Conservation (phyloP, 2,329 filamentous ascomycete genomes). For the Fusarium fujikuroi region DNA sequence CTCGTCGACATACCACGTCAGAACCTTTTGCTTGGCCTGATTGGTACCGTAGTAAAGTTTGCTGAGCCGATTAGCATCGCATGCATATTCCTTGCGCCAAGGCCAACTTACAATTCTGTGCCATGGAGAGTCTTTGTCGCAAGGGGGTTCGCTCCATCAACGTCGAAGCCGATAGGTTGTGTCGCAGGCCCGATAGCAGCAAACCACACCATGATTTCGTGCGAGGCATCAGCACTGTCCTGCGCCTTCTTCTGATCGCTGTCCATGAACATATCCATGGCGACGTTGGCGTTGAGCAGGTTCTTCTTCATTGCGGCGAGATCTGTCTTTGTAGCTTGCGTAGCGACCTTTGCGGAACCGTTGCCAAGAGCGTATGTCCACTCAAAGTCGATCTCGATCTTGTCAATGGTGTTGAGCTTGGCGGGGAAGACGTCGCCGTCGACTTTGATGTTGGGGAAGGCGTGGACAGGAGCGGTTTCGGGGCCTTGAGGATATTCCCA, state of each 20-base stretch:
- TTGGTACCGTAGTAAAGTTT: constrained; percentile 57
- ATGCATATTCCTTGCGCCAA: not conserved
- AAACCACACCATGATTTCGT: constrained; percentile 69
- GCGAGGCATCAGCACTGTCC: constrained; percentile 55
- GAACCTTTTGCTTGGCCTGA: constrained; percentile 54
- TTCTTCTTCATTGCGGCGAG: constrained; percentile 47
- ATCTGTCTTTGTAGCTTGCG: constrained; percentile 50
- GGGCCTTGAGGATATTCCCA: constrained; percentile 61
- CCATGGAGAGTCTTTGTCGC: constrained; percentile 53
- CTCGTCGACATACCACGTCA: constrained; percentile 59
- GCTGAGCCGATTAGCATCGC: constrained; percentile 26
- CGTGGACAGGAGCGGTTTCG: constrained; percentile 60
- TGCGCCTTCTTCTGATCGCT: constrained; percentile 52
- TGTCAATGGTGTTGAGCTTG: constrained; percentile 51
- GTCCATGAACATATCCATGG: constrained; percentile 69
- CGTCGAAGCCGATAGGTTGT: constrained; percentile 57
- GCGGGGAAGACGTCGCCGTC: constrained; percentile 57
- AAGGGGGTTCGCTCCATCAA: constrained; percentile 43
- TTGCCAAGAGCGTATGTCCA: constrained; percentile 64
- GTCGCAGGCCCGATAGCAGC: constrained; percentile 58
- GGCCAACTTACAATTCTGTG: constrained; percentile 54
- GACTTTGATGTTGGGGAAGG: constrained; percentile 64
- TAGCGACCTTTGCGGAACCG: constrained; percentile 53
- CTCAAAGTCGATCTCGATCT: constrained; percentile 57
- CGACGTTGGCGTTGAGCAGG: constrained; percentile 65